Conservation (phyloP, 176 grass and related monocot genomes). For the Aegilops tauschii region DNA sequence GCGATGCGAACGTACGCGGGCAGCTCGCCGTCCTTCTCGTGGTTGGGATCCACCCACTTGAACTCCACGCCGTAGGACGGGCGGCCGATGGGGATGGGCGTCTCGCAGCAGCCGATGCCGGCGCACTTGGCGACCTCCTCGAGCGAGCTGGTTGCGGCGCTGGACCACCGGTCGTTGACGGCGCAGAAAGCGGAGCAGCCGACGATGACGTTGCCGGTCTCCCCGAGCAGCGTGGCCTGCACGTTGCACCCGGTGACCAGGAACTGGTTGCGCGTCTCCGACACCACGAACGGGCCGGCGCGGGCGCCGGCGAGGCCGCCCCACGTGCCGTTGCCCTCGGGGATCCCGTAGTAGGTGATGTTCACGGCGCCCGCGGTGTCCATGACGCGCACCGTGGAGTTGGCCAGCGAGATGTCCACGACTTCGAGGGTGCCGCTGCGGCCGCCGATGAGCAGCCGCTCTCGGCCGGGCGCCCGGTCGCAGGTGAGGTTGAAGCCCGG, state of each 20-base stretch:
- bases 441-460: neutral
- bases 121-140: neutral
- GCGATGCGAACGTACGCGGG: neutral
- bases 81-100: neutral
- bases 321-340: neutral
- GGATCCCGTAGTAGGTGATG: neutral
- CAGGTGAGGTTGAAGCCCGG: neutral
- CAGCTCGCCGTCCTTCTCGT: neutral
- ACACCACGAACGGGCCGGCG: neutral
- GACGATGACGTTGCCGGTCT: neutral
- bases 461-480: neutral
- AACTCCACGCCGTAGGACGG: neutral
- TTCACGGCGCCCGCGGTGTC: neutral
- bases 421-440: neutral
- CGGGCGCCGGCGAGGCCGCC: neutral
- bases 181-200: neutral
- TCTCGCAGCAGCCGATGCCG: neutral
- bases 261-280: neutral
- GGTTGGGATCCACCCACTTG: neutral
- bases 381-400: neutral
- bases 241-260: neutral
- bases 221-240: neutral
- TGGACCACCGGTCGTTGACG: neutral
- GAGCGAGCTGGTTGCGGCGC: neutral
- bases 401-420: neutral